Conservation (phyloP, 164 flowering plant genomes). For the Malania oleifera region DNA sequence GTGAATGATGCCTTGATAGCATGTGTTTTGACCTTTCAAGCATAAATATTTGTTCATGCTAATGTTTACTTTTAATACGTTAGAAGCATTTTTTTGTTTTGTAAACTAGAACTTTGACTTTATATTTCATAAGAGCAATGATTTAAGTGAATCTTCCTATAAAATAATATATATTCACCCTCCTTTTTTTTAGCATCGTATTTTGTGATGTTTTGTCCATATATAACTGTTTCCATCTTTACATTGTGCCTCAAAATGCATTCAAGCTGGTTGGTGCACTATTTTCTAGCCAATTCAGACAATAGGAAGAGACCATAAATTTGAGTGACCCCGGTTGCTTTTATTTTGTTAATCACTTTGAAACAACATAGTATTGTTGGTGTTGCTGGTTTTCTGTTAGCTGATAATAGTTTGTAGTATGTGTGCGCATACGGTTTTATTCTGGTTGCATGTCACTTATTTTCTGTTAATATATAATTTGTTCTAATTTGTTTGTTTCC, state of each 20-base stretch:
- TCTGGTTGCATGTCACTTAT: neutral
- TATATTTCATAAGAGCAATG: no score
- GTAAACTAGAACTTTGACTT: no score
- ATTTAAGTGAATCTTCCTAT: no score
- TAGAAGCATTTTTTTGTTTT: no score
- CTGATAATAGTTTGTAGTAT: neutral
- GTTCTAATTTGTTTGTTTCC: slow-evolving; percentile 15
- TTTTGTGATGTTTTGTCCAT: slow-evolving; percentile 1
- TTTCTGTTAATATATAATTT: neutral
- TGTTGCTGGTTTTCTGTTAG: neutral
- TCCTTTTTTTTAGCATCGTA: neutral
- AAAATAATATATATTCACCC: neutral
- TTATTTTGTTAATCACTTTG: neutral
- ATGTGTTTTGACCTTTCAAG: neutral
- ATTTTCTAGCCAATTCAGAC: neutral
- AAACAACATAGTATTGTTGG: neutral
- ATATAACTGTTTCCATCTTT: neutral
- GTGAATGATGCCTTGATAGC: neutral
- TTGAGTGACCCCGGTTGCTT: neutral
- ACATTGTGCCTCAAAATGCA: neutral
- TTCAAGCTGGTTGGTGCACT: neutral
- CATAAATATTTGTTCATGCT: neutral
- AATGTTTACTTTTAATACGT: no score
- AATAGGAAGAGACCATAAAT: neutral
- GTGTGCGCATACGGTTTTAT: no score